Conservation (phyloP, 2,329 filamentous ascomycete species). For the Nothophoma quercina region DNA sequence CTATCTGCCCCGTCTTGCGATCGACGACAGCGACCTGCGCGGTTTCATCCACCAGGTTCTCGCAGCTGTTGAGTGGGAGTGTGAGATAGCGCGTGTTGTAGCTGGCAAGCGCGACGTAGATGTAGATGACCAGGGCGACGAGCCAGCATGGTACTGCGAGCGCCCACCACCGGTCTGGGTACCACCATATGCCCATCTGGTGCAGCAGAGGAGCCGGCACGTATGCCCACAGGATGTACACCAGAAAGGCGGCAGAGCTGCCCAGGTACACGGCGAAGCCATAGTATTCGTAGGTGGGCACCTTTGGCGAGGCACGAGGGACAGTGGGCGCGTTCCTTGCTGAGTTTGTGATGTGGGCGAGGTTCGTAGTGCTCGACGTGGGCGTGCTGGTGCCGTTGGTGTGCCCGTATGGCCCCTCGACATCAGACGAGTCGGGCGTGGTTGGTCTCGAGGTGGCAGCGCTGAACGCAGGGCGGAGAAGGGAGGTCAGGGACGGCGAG, state of each 20-base stretch:
- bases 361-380: slow-evolving; percentile 62
- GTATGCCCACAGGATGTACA: slow-evolving; percentile 83
- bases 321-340: slow-evolving; percentile 69
- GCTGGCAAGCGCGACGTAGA: slow-evolving; percentile 88
- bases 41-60: slow-evolving; percentile 91
- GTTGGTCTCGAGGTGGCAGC: slow-evolving; percentile 75
- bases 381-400: slow-evolving; percentile 38
- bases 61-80: slow-evolving; percentile 77
- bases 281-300: slow-evolving; percentile 99
- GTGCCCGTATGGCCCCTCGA: slow-evolving; percentile 61
- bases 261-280: slow-evolving; percentile 97
- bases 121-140: slow-evolving; percentile 87
- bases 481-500: slow-evolving; percentile 88
- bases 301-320: slow-evolving; percentile 85
- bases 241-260: slow-evolving; percentile 78
- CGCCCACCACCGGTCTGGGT: slow-evolving; percentile 97
- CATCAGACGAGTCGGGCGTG: slow-evolving; percentile 89
- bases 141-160: slow-evolving; percentile 90
- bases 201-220: slow-evolving; percentile 91
- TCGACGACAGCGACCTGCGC: slow-evolving; percentile 87
- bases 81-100: slow-evolving; percentile 94
- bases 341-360: slow-evolving; percentile 65
- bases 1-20: slow-evolving; percentile 65
- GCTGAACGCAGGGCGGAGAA: slow-evolving; percentile 76
- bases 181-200: slow-evolving; percentile 93